These are phyloP conservation scores for Fraxinus americana DNA, from an alignment of 257 asterid species.

Conservation along the genomic window DNA sequence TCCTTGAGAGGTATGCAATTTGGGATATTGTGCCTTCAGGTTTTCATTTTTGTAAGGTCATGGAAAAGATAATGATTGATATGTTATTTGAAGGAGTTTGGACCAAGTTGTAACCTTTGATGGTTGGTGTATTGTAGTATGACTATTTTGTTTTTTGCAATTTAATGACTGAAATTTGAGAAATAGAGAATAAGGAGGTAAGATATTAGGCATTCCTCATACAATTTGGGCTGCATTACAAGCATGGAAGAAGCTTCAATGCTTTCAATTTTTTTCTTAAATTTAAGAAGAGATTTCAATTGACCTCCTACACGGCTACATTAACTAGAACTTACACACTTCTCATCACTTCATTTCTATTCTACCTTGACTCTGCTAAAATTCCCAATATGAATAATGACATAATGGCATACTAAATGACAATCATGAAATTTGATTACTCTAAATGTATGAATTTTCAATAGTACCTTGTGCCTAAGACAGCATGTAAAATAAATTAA, in stretches of 20 bases:
- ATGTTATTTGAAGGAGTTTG: not conserved
- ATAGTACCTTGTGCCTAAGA: not conserved
- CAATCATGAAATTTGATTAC: not conserved
- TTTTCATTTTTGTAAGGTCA: not conserved
- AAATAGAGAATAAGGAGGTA: not conserved
- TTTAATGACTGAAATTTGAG: not conserved
- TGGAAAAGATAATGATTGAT: not conserved
- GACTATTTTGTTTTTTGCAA: not conserved
- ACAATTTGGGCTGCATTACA: not conserved
- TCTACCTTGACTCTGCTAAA: too few species aligned
- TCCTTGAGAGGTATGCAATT: not conserved
- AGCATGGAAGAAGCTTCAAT: not conserved
- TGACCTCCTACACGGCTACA: not conserved
- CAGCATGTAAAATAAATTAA: not conserved
- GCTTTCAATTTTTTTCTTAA: not conserved
- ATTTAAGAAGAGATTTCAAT: not conserved
- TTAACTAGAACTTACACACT: not conserved
- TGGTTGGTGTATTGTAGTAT: not conserved
- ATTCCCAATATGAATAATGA: not conserved
- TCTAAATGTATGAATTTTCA: not conserved
- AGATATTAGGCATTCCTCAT: not conserved
- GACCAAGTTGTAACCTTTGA: not conserved
- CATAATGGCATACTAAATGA: not conserved
- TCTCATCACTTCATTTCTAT: too few species aligned
- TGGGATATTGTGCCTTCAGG: not conserved